Evolutionary conservation across 2,329 filamentous ascomycete species (phyloP).

Genomic region (Ascochyta clinopodiicola): DNA sequence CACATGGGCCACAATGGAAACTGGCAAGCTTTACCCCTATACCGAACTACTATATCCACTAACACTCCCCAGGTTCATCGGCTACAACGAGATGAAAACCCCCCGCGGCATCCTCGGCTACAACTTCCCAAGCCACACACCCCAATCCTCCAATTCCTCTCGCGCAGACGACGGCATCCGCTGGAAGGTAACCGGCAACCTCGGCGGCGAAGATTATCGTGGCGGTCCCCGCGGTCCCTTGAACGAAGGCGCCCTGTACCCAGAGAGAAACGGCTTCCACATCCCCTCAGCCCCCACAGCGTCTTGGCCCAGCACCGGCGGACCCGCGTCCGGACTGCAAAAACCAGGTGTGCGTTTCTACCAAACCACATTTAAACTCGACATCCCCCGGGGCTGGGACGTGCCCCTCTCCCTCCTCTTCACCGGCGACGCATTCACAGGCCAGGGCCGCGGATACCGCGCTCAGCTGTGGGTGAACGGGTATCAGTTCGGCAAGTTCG

Average conservation of each 20-base stretch:
- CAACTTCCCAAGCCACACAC: slow-evolving; percentile 54
- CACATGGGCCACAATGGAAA: slow-evolving; percentile 74
- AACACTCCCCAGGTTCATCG: slow-evolving; percentile 49
- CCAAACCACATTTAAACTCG: slow-evolving; percentile 59
- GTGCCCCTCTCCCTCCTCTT: slow-evolving; percentile 67
- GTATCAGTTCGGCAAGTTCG: slow-evolving; percentile 72
- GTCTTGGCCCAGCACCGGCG: slow-evolving; percentile 50
- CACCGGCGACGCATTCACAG: slow-evolving; percentile 48
- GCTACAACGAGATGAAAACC: slow-evolving; percentile 60
- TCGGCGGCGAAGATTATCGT: slow-evolving; percentile 66
- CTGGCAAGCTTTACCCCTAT: slow-evolving; percentile 8
- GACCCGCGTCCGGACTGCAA: slow-evolving; percentile 52
- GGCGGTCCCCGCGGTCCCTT: slow-evolving; percentile 66
- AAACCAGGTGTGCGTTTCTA: slow-evolving; percentile 64
- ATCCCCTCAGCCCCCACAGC: slow-evolving; percentile 53
- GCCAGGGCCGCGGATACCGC: slow-evolving; percentile 54
- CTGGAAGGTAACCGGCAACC: slow-evolving; percentile 72
- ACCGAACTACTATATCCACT: too few species aligned
- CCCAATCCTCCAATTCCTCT: slow-evolving; percentile 31
- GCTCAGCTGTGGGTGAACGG: slow-evolving; percentile 74
- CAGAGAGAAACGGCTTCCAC: slow-evolving; percentile 68
- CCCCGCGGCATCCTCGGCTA: slow-evolving; percentile 68
- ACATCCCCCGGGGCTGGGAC: slow-evolving; percentile 63
- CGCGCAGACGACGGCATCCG: slow-evolving; percentile 48
- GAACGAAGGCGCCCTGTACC: slow-evolving; percentile 69